Base-by-base conservation (phyloP, 768 basidiomycete genomes). In the Astraeus odoratus region DNA sequence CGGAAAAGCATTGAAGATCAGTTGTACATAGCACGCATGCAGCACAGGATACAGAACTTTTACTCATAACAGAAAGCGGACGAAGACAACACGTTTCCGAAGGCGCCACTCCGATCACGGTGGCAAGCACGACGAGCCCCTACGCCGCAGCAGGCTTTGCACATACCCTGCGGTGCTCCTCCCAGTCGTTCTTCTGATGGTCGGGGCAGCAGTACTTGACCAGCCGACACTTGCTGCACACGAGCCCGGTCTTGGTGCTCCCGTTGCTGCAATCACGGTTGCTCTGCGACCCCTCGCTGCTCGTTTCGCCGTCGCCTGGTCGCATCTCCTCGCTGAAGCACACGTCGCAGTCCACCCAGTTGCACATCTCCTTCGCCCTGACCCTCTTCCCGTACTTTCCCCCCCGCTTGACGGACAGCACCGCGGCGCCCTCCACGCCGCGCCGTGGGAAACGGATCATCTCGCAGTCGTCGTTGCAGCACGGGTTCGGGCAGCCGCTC, bases 381-480 rank as follows among this genome's bases (percentile, higher is more conserved):
- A 81, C 63, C 41, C 70, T 71, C 53, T 68, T 76, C 39, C 72
- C 72, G 40, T 52, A 70, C 51, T 66, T 71, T 43, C 71, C 70
- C 39, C 77, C 76, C n/a, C 75, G 71, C 52, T 76, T 78, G 55
- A 84, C 71, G 33, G 80, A 71, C 27, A 87, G 70, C 33, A 86
- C 69, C 3, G 73, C 73, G 5, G 85, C 84, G 3, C 67, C 70
- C 45, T 80, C 78, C 18, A 75, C 54, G 2, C 85, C 84, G 45
- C 72, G 68, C 45, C 84, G 68, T 2, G 85, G 85, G 51, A 87
- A 87, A 40, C 84, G 79, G 54, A 87, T 81, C 76, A 86, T 83
- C 64, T 87, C 84, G 58, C 84, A 87, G 58, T 87, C 83, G 49
- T 87, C 84, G 26, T 76, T 82, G 60, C 85, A 87, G 55, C 79